Evolutionary conservation across 129 eudicot species (phyloP).

Genomic region (Glebionis coronaria): DNA sequence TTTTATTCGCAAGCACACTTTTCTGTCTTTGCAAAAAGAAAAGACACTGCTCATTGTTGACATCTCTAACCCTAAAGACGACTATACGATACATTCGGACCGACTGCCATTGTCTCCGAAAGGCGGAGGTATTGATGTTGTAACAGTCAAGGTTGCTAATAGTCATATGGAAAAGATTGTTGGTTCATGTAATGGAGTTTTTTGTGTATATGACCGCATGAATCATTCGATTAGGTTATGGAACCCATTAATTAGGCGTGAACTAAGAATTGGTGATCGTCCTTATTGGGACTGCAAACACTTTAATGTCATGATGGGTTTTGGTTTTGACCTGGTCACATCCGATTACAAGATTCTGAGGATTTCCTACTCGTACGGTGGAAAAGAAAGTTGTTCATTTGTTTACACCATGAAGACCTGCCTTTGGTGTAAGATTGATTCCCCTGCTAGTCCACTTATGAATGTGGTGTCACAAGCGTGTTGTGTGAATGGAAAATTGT

Average conservation of each 20-base stretch:
- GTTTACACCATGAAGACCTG: neutral
- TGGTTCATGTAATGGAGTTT: neutral
- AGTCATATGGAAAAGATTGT: neutral
- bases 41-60: too few species aligned
- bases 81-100: neutral
- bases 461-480: neutral
- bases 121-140: neutral
- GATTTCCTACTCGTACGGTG: neutral
- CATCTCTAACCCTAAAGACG: too few species aligned
- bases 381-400: neutral
- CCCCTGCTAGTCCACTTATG: neutral
- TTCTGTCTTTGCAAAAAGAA: too few species aligned
- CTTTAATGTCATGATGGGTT: neutral
- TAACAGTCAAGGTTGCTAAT: neutral
- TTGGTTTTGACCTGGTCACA: neutral
- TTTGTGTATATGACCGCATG: neutral
- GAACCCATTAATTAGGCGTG: neutral
- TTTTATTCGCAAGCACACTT: too few species aligned
- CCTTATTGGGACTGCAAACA: neutral
- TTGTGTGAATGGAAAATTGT: neutral
- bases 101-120: neutral
- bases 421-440: neutral
- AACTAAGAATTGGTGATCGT: neutral
- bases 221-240: neutral
- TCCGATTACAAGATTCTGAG: neutral